These are phyloP conservation scores for Kandelia obovata DNA, from an alignment of 345 rosid genomes.

Conservation along the genomic window DNA sequence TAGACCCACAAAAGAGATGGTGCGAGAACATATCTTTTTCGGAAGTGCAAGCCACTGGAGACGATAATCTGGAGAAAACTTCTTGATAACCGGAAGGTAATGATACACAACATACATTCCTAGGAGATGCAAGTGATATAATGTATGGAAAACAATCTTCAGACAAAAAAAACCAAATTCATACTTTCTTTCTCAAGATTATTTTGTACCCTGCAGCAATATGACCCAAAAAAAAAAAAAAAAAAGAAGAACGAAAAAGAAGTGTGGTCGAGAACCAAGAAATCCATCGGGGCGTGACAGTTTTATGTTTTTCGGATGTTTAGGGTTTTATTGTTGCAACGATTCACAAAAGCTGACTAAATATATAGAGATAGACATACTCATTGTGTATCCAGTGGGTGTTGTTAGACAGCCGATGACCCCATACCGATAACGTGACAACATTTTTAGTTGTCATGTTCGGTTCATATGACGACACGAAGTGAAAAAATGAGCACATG, in stretches of 20 bases:
- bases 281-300: too few relatives aligned
- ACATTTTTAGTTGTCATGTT: slow-evolving; percentile 13
- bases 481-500: slow-evolving; percentile 29
- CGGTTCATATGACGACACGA: slow-evolving; percentile 27
- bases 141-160: slow-evolving; percentile 15
- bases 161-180: slow-evolving; percentile 5
- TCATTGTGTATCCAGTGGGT: not conserved
- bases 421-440: slow-evolving; percentile 18
- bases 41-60: slow-evolving; percentile 16
- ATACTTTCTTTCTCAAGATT: not conserved
- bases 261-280: too few relatives aligned
- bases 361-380: too few relatives aligned
- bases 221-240: too few relatives aligned
- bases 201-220: not conserved
- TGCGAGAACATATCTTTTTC: slow-evolving; percentile 38
- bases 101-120: slow-evolving; percentile 33
- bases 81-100: slow-evolving; percentile 20
- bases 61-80: slow-evolving; percentile 8
- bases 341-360: too few relatives aligned
- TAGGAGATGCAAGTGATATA: slow-evolving; percentile 28
- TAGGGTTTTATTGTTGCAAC: too few relatives aligned
- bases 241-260: too few relatives aligned
- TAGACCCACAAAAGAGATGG: too few relatives aligned
- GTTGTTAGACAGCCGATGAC: not conserved
- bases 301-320: too few relatives aligned